These are phyloP conservation scores for Penicillium vulpinum DNA, from an alignment of 2,329 filamentous ascomycete genomes.

Conservation along the genomic window DNA sequence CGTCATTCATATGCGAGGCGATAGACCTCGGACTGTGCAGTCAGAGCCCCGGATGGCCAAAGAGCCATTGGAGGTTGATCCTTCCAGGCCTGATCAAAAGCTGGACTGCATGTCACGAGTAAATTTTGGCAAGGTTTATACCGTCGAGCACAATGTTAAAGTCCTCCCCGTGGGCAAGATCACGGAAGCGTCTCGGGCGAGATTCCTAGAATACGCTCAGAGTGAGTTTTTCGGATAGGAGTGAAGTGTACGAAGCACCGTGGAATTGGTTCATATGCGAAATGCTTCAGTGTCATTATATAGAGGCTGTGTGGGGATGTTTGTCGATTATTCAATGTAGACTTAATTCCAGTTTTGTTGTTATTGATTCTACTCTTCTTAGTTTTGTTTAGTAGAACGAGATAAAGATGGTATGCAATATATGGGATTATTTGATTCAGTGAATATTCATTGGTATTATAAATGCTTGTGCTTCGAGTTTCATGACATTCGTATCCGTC, in stretches of 20 bases:
- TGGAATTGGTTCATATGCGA: background rate
- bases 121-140: constrained; percentile 44
- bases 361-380: background rate
- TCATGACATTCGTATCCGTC: background rate
- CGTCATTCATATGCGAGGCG: constrained; percentile 35
- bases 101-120: constrained; percentile 40
- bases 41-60: constrained; percentile 39
- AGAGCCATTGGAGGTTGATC: constrained; percentile 37
- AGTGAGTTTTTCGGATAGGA: background rate
- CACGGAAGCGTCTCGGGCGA: constrained; percentile 24
- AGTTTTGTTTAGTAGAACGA: background rate
- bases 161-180: constrained; percentile 43
- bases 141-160: constrained; percentile 47
- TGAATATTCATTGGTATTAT: background rate
- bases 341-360: background rate
- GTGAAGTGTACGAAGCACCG: background rate
- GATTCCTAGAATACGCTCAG: constrained; percentile 13
- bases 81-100: constrained; percentile 17
- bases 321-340: background rate
- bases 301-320: background rate
- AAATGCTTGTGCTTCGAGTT: background rate
- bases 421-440: background rate
- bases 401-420: background rate
- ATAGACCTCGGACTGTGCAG: constrained; percentile 8
- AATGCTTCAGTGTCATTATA: background rate